phyloP scores from a whole-genome alignment of 148 eudicot species.

The Silene uniflora region DNA sequence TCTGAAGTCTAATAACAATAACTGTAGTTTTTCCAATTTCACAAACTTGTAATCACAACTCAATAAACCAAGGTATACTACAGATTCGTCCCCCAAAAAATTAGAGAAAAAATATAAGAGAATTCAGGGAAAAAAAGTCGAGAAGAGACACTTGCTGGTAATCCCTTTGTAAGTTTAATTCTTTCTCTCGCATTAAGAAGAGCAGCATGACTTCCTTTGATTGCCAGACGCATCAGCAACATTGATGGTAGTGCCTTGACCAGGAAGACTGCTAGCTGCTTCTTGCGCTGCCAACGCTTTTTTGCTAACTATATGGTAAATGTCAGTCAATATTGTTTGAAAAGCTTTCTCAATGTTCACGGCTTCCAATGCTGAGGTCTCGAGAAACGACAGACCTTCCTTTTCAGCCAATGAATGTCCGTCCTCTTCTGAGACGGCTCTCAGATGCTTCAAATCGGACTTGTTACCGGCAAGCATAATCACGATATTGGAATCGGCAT shows the following conservation, averaged over 20 bases:
- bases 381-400: conserved; percentile 59
- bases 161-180: conserved; percentile 16
- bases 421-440: conserved; percentile 50
- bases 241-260: conserved; percentile 68
- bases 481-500: conserved; percentile 59
- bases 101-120: conserved; percentile 13
- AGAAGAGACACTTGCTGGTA: conserved; percentile 23
- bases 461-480: conserved; percentile 67
- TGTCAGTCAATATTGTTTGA: conserved; percentile 53
- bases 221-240: conserved; percentile 49
- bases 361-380: conserved; percentile 63
- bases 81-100: conserved; percentile 29
- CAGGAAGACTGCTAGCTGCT: conserved; percentile 45
- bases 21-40: conserved; percentile 28
- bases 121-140: conserved; percentile 16
- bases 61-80: conserved; percentile 29
- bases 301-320: conserved; percentile 59
- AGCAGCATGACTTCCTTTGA: conserved; percentile 53
- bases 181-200: conserved; percentile 31
- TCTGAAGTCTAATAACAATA: conserved; percentile 25
- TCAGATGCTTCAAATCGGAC: conserved; percentile 56
- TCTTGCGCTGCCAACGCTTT: conserved; percentile 60
- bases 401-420: conserved; percentile 58
- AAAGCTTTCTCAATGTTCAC: conserved; percentile 54
- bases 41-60: conserved; percentile 29